These are phyloP conservation scores for Lepiota brunneoincarnata DNA, from an alignment of 768 basidiomycete genomes.

Conservation along the genomic window DNA sequence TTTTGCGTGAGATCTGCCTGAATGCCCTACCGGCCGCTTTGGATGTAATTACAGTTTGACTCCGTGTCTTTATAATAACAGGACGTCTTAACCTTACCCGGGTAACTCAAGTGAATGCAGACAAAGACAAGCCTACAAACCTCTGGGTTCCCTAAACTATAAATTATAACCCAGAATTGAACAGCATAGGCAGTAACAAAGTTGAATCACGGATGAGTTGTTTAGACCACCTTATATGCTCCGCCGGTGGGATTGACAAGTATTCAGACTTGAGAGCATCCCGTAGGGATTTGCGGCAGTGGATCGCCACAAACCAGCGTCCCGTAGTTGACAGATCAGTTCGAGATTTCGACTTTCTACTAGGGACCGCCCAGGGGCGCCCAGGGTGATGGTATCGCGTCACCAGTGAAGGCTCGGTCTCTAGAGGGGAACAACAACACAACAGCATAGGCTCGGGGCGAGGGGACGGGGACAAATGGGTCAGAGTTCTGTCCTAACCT, in stretches of 20 bases:
- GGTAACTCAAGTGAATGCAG: not conserved
- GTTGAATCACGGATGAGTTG: not conserved
- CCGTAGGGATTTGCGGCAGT: not conserved
- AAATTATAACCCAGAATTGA: too few species aligned
- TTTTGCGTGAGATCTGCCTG: slow-evolving; percentile 34
- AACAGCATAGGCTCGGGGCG: too few species aligned
- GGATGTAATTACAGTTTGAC: not conserved
- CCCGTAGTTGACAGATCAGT: not conserved
- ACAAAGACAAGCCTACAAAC: not conserved
- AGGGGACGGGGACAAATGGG: too few species aligned
- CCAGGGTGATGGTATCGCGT: too few species aligned
- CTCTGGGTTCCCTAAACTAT: not conserved
- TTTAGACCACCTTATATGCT: not conserved
- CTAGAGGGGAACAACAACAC: too few species aligned
- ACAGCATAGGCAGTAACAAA: too few species aligned
- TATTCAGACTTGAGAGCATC: not conserved
- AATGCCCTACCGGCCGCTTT: too few species aligned
- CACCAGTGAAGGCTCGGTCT: too few species aligned
- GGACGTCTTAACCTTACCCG: not conserved
- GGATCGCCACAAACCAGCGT: not conserved
- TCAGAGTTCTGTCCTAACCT: too few species aligned
- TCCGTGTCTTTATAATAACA: not conserved
- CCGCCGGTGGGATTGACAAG: not conserved
- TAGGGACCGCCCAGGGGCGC: too few species aligned
- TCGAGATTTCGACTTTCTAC: too few species aligned